phyloP scores from a whole-genome alignment of 169 alveolate species.

The Plasmodium falciparum region DNA sequence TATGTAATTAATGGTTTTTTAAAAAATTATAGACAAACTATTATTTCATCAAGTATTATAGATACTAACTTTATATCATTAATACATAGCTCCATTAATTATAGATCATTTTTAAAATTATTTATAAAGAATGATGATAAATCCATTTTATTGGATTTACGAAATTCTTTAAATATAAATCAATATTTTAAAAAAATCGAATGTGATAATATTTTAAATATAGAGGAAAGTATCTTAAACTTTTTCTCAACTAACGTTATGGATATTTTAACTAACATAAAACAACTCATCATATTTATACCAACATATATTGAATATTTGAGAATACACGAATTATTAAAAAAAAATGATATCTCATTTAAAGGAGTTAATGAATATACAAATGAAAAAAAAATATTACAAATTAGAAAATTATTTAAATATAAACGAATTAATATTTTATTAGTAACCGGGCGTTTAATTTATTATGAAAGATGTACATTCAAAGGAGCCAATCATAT shows the following conservation, averaged over 20 bases:
- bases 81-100: conserved; percentile 39
- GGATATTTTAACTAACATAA: conserved; percentile 45
- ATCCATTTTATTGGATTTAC: conserved; percentile 24
- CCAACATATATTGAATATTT: conserved; percentile 73
- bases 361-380: conserved; percentile 75
- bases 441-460: conserved; percentile 63
- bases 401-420: conserved; percentile 59
- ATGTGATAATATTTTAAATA: conserved; percentile 43
- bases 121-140: conserved; percentile 30
- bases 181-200: conserved; percentile 71
- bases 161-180: conserved; percentile 29
- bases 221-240: conserved; percentile 48
- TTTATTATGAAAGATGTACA: conserved; percentile 70
- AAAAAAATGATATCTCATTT: conserved; percentile 66
- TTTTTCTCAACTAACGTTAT: conserved; percentile 55
- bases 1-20: conserved; percentile 55
- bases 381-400: conserved; percentile 42
- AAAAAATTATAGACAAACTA: conserved; percentile 74
- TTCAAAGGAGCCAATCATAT: conserved; percentile 67
- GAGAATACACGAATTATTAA: conserved; percentile 44
- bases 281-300: conserved; percentile 62
- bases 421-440: conserved; percentile 61
- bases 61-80: conserved; percentile 64
- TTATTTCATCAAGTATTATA: conserved; percentile 49
- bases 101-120: conserved; percentile 43